phyloP scores from a whole-genome alignment of 1,284 basidiomycete genomes.

The Paramarasmius palmivorus region DNA sequence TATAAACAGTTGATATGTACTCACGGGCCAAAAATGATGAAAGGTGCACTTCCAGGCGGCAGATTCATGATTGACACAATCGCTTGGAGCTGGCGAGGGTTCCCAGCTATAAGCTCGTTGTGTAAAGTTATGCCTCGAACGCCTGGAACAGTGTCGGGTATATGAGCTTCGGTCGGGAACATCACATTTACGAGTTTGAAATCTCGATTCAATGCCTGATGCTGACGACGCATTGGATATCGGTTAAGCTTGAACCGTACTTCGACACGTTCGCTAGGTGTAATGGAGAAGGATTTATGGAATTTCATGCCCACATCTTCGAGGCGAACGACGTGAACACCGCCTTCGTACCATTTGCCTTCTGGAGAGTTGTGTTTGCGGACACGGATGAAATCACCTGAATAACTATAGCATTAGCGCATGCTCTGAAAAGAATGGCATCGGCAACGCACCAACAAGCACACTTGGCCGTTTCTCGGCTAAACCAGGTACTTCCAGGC shows the following conservation, averaged over 20 bases:
- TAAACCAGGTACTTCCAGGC: conserved; percentile 58
- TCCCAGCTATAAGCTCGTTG: conserved; percentile 47
- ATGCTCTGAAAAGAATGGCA: neutral
- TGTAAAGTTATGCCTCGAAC: conserved; percentile 21
- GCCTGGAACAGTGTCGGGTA: neutral
- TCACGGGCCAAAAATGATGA: conserved; percentile 69
- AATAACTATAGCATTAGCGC: neutral
- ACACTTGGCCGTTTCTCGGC: conserved; percentile 69
- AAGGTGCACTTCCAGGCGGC: conserved; percentile 49
- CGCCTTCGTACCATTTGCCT: conserved; percentile 56
- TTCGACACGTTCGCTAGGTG: conserved; percentile 34
- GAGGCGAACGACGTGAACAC: conserved; percentile 52
- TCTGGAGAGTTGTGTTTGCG: conserved; percentile 35
- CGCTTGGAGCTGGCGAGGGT: conserved; percentile 54
- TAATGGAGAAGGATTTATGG: conserved; percentile 42
- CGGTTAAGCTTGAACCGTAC: conserved; percentile 60
- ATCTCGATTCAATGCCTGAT: conserved; percentile 44
- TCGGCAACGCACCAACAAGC: conserved; percentile 46
- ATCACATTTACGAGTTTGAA: conserved; percentile 20
- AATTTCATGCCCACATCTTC: conserved; percentile 56
- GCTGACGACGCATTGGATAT: conserved; percentile 51
- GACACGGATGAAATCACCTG: conserved; percentile 57
- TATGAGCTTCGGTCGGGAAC: conserved; percentile 13
- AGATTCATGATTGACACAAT: conserved; percentile 50
- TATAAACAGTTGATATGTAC: no score